These are phyloP conservation scores for Lactarius vividus DNA, from an alignment of 768 basidiomycete genomes.

Conservation along the genomic window DNA sequence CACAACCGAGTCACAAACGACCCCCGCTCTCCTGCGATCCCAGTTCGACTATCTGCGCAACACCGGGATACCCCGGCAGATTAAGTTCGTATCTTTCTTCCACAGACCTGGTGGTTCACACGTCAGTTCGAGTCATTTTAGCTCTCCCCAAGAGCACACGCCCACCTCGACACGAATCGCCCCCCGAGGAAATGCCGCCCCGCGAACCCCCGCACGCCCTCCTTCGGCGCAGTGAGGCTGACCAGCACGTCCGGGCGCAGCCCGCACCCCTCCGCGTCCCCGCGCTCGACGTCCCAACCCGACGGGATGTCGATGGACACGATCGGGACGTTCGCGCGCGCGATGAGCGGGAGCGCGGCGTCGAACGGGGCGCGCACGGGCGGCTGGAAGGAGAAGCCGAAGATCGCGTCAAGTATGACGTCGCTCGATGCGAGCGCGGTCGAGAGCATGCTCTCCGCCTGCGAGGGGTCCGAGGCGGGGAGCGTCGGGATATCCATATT, in stretches of 20 bases:
- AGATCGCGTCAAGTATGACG: slow-evolving; percentile 92
- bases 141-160: background rate
- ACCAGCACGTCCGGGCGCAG: slow-evolving; percentile 78
- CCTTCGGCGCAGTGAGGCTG: slow-evolving; percentile 92
- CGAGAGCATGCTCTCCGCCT: slow-evolving; percentile 39
- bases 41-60: slow-evolving; percentile 84
- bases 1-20: background rate
- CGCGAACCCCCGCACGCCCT: slow-evolving; percentile 71
- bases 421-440: slow-evolving; percentile 59
- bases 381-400: slow-evolving; percentile 95
- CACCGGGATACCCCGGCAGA: slow-evolving; percentile 76
- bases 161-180: slow-evolving; percentile 49
- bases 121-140: slow-evolving; percentile 7
- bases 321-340: slow-evolving; percentile 68
- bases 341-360: slow-evolving; percentile 62
- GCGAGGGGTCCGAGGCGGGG: slow-evolving; percentile 44
- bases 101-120: slow-evolving; percentile 52
- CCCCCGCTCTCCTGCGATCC: slow-evolving; percentile 21
- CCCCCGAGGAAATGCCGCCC: slow-evolving; percentile 94
- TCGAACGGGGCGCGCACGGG: slow-evolving; percentile 91
- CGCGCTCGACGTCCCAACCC: slow-evolving; percentile 92
- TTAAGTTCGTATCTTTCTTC: slow-evolving; percentile 75
- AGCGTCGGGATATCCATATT: slow-evolving; percentile 85
- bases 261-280: slow-evolving; percentile 53
- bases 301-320: slow-evolving; percentile 95